Evolutionary conservation across 1,284 basidiomycete species (phyloP).

Genomic region (Erythrobasidium hasegawianum): DNA sequence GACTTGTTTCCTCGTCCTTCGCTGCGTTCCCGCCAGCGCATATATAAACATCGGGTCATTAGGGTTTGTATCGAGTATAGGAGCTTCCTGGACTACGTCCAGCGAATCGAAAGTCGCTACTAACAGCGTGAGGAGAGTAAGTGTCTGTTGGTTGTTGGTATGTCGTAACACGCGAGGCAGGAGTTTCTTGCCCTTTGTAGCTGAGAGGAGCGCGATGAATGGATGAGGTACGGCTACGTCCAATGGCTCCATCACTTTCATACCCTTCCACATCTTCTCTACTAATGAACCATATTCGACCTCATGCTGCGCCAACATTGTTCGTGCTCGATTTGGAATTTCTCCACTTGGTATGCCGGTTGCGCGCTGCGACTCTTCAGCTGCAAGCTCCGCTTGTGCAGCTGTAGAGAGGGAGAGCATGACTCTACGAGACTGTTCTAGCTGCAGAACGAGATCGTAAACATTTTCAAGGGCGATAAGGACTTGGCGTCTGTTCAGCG

Average conservation of each 20-base stretch:
- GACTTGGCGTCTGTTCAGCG: constrained; percentile 72
- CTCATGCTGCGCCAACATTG: constrained; percentile 27
- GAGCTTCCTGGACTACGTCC: constrained; percentile 76
- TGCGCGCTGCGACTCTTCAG: constrained; percentile 54
- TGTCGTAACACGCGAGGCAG: constrained; percentile 86
- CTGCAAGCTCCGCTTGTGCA: constrained; percentile 52
- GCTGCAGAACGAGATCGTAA: constrained; percentile 76
- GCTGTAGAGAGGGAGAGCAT: constrained; percentile 56
- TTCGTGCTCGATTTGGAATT: constrained; percentile 34
- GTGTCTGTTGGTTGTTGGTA: constrained; percentile 70
- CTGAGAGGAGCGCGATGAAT: constrained; percentile 84
- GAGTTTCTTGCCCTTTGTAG: constrained; percentile 88
- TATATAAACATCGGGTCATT: constrained; percentile 23
- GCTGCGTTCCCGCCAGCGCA: constrained; percentile 22
- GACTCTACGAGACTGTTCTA: constrained; percentile 80
- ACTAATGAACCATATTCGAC: constrained; percentile 60
- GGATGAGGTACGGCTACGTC: constrained; percentile 78
- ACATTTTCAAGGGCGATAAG: constrained; percentile 77
- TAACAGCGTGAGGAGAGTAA: constrained; percentile 83
- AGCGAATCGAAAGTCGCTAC: constrained; percentile 91
- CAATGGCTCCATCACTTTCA: constrained; percentile 83
- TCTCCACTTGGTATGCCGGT: constrained; percentile 56
- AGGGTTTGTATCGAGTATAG: constrained; percentile 50
- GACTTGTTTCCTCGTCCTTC: constrained; percentile 56
- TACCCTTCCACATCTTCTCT: constrained; percentile 71